phyloP scores from a whole-genome alignment of 73 alveolate genomes.

The Paramecium sexaurelia region DNA sequence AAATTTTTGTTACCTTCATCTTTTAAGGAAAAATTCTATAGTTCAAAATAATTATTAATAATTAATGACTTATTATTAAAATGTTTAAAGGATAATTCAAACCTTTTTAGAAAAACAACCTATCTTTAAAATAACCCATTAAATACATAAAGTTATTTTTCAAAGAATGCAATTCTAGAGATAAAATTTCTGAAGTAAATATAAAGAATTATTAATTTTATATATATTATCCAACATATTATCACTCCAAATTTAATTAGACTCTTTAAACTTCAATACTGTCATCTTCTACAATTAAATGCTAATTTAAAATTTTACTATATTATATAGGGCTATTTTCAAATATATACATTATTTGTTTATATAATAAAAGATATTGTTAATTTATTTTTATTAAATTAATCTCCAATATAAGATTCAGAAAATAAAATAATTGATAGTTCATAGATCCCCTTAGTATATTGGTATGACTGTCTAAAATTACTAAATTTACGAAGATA shows the following conservation, averaged over 20 bases:
- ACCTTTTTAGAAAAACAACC: not conserved
- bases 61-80: not conserved
- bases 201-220: too few species aligned
- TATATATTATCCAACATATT: too few species aligned
- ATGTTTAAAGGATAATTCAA: not conserved
- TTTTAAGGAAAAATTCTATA: not conserved
- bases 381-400: not conserved
- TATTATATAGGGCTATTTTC: too few species aligned
- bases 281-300: too few species aligned
- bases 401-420: not conserved
- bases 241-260: too few species aligned
- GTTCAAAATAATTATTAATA: constrained; percentile 14
- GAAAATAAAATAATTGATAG: not conserved
- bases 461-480: not conserved
- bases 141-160: too few species aligned
- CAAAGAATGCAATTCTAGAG: too few species aligned
- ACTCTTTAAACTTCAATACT: too few species aligned
- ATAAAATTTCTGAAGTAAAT: too few species aligned
- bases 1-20: not conserved
- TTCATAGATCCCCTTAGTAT: not conserved
- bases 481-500: not conserved
- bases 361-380: not conserved
- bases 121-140: not conserved
- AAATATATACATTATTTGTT: not conserved
- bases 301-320: too few species aligned